These are phyloP conservation scores for Monosporascus cannonballus DNA, from an alignment of 2,329 filamentous ascomycete species.

Conservation along the genomic window DNA sequence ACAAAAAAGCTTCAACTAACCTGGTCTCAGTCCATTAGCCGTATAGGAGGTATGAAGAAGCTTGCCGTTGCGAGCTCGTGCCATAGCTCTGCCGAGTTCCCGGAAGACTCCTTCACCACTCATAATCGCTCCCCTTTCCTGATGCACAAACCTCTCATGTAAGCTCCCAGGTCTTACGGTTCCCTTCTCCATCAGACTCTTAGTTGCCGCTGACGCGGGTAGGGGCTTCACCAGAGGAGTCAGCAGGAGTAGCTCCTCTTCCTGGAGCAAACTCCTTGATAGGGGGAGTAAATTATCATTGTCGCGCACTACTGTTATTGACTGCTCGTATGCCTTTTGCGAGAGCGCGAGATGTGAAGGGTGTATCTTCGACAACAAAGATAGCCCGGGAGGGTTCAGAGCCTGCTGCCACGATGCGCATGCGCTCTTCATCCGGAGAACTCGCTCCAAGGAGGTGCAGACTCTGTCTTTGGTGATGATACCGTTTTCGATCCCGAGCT, in stretches of 20 bases:
- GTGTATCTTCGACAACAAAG: slow-evolving; percentile 72
- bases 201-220: slow-evolving; percentile 81
- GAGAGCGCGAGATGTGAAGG: slow-evolving; percentile 77
- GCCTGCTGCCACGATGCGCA: slow-evolving; percentile 91
- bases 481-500: slow-evolving; percentile 82
- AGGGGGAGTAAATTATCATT: slow-evolving; percentile 80
- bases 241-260: slow-evolving; percentile 82
- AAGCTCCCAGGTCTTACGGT: slow-evolving; percentile 31
- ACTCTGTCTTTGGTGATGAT: slow-evolving; percentile 80
- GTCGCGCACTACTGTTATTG: slow-evolving; percentile 88
- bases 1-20: slow-evolving; percentile 25
- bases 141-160: slow-evolving; percentile 52
- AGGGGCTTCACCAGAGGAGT: slow-evolving; percentile 87
- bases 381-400: slow-evolving; percentile 76
- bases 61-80: slow-evolving; percentile 77
- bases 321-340: slow-evolving; percentile 80
- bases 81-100: slow-evolving; percentile 81
- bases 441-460: slow-evolving; percentile 70
- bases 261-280: slow-evolving; percentile 71
- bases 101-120: slow-evolving; percentile 90
- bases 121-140: slow-evolving; percentile 64
- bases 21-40: slow-evolving; percentile 80
- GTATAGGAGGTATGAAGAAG: slow-evolving; percentile 93
- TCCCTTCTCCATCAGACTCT: slow-evolving; percentile 55
- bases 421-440: slow-evolving; percentile 73